Evolutionary conservation across 345 rosid species (phyloP).

Genomic region (Dipteronia dyeriana): DNA sequence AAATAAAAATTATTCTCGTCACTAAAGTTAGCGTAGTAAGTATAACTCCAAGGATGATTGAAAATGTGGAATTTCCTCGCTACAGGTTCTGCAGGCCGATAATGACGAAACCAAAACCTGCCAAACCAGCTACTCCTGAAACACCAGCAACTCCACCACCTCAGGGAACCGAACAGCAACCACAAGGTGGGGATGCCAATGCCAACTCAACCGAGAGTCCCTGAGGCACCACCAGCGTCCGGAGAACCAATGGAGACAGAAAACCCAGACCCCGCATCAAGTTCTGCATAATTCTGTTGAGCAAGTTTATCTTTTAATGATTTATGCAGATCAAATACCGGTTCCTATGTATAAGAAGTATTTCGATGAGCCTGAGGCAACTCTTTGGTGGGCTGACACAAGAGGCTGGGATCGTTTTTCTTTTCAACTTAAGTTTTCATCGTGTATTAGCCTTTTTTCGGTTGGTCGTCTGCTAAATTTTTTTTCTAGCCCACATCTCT

Average conservation of each 20-base stretch:
- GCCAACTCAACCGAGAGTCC: constrained; percentile 27
- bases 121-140: constrained; percentile 68
- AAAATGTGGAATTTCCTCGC: background rate
- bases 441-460: constrained; percentile 17
- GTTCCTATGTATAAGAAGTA: constrained; percentile 27
- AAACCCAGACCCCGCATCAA: constrained; percentile 37
- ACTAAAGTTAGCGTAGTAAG: background rate
- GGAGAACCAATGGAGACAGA: constrained; percentile 84
- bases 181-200: constrained; percentile 29
- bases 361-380: constrained; percentile 13
- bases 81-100: constrained; percentile 81
- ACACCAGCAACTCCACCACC: constrained; percentile 51
- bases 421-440: background rate
- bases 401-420: constrained; percentile 10
- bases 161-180: constrained; percentile 48
- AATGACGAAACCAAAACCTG: constrained; percentile 87
- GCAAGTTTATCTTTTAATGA: background rate
- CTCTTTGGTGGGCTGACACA: constrained; percentile 13
- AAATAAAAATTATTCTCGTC: no score
- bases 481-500: background rate
- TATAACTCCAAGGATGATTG: background rate
- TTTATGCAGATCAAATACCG: constrained; percentile 14
- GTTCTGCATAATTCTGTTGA: constrained; percentile 28
- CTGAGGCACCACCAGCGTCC: constrained; percentile 44
- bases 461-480: constrained; percentile 18